Evolutionary conservation across 2,329 filamentous ascomycete genomes (phyloP), one percentile per base, ranked within the genome.

Genomic region (Leptodontidium sp.): DNA sequence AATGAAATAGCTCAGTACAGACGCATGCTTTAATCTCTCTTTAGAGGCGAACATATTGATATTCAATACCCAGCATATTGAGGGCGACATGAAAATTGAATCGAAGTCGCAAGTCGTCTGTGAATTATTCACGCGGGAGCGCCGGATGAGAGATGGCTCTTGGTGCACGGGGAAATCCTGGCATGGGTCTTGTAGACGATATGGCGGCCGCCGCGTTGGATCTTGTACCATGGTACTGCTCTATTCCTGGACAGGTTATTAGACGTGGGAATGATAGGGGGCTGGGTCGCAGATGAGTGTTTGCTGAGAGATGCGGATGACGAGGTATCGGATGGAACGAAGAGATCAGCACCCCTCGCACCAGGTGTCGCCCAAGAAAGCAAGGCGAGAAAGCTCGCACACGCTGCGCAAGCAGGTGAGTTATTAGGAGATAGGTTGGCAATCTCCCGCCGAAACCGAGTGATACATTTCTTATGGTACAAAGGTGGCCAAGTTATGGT

Each of bases 361-460:
- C 59, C 59, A 2, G 64, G 69, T 26, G 4, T 61, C 1, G 71
- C 58, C 58, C 71, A 77, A 32, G 78, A 74, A 65, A 80, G n/a
- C n/a, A n/a, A n/a, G n/a, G n/a, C n/a, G 78, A 78, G 66, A 1
- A 75, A 49, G 1, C 72, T 65, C 2, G 77, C 71, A 63, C 77
- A 78, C 0, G 77, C 66, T 47, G 75, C 77, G 11, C 67, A 66
- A 1, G 73, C 66, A 17, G 72, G 61, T n/a, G 68, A 73, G 55
- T 75, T 72, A 72, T 80, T 69, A 78, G 78, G 14, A 77, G 75
- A 59, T 80, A 80, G 75, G 81, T 79, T 9, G 86, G 86, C 43
- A 85, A 89, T 53, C 70, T 74, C 71, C 17, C 71, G 58, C 53
- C 75, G 76, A 68, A 77, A 78, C 6, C 65, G 55, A n/a, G 63